Evolutionary conservation across 345 rosid species (phyloP).

Genomic region (Hibiscus syriacus): DNA sequence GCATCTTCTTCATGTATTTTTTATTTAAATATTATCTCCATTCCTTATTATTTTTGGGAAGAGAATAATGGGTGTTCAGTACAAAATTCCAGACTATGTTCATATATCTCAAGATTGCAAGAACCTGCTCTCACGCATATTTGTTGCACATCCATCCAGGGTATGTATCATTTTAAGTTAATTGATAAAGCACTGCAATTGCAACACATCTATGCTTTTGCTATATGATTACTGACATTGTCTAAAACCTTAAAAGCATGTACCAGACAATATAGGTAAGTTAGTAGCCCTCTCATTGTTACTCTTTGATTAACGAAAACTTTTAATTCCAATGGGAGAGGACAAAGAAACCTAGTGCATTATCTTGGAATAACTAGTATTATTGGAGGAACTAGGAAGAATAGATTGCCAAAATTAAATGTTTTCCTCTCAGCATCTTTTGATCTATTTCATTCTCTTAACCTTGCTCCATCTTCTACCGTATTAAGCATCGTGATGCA

Average conservation of each 20-base stretch:
- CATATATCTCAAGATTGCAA: conserved; percentile 76
- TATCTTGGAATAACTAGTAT: not conserved
- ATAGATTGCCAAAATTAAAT: not conserved
- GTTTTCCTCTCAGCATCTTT: not conserved
- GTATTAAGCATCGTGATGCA: not conserved
- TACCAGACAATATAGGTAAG: not conserved
- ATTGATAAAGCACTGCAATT: not conserved
- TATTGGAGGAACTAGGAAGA: not conserved
- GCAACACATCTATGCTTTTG: not conserved
- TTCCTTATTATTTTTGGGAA: conserved; percentile 25
- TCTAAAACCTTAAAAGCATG: not conserved
- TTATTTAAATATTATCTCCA: not conserved
- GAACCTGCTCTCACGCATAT: conserved; percentile 74
- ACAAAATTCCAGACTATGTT: conserved; percentile 83
- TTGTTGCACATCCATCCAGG: conserved; percentile 64
- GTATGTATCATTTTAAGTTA: conserved; percentile 27
- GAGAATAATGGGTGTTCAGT: conserved; percentile 84
- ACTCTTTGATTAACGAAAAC: not conserved
- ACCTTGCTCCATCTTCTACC: not conserved
- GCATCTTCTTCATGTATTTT: not conserved
- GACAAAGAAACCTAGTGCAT: not conserved
- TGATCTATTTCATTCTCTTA: no score
- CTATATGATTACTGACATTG: not conserved
- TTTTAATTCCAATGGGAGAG: not conserved
- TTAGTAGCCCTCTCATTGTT: not conserved